Evolutionary conservation across 208 protist genomes (phyloP).

Genomic region (Acanthamoeba culbertsoni): DNA sequence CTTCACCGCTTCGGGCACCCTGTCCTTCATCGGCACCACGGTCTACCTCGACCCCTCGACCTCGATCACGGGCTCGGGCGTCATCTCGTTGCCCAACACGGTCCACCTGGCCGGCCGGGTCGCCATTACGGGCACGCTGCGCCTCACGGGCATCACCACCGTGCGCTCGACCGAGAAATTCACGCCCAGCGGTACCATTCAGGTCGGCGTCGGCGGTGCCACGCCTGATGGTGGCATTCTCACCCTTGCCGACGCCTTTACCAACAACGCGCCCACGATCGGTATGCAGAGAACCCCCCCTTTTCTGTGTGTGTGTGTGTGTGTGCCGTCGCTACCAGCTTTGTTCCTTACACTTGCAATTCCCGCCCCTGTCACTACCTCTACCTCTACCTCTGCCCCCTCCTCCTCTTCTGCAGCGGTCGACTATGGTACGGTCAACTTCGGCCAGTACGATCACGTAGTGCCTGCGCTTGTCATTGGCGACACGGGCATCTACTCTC

Average conservation of each 20-base stretch:
- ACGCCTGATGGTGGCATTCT: neutral
- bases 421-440: neutral
- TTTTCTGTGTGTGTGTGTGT: neutral
- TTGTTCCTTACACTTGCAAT: too few species aligned
- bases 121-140: neutral
- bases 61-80: neutral
- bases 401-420: neutral
- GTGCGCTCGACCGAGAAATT: neutral
- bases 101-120: neutral
- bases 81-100: neutral
- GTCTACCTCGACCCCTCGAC: neutral
- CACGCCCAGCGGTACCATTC: neutral
- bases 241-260: neutral
- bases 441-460: neutral
- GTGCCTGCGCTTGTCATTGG: neutral
- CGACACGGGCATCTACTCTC: neutral
- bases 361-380: too few species aligned
- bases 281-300: neutral
- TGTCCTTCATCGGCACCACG: neutral
- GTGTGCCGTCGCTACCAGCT: too few species aligned
- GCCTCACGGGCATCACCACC: neutral
- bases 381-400: neutral
- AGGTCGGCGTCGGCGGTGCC: neutral
- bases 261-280: neutral
- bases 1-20: neutral